phyloP scores from a whole-genome alignment of 148 eudicot species.

The Vaccinium vitisidaea region DNA sequence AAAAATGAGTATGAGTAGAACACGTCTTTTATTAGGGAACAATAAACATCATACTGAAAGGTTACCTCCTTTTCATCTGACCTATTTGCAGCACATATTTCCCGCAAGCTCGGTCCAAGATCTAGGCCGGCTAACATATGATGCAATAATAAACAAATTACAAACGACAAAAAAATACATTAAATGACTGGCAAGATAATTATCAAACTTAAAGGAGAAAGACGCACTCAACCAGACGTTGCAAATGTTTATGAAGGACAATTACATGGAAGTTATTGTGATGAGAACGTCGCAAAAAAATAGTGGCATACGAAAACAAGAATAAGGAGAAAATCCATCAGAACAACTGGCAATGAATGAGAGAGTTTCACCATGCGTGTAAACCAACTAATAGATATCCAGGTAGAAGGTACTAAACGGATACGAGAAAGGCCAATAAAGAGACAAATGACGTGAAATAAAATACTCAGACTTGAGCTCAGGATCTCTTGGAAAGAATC shows the following conservation, averaged over 20 bases:
- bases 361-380: not conserved
- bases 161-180: not conserved
- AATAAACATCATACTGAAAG: no score
- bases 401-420: not conserved
- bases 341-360: not conserved
- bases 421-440: not conserved
- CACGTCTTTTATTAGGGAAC: not conserved
- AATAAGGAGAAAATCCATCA: not conserved
- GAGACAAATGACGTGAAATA: not conserved
- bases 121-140: slow-evolving; percentile 47
- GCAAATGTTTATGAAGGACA: not conserved
- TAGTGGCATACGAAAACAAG: not conserved
- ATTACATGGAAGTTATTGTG: not conserved
- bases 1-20: not conserved
- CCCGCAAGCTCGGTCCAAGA: slow-evolving; percentile 71
- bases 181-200: not conserved
- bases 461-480: not conserved
- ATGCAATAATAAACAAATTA: slow-evolving; percentile 17
- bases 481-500: not conserved
- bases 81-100: slow-evolving; percentile 87
- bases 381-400: not conserved
- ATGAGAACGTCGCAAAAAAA: not conserved
- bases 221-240: not conserved
- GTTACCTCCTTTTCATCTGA: slow-evolving; percentile 86
- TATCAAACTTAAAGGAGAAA: not conserved